These are phyloP conservation scores for Scenedesmus sp. DNA, from an alignment of 163 green algal species.

Conservation along the genomic window DNA sequence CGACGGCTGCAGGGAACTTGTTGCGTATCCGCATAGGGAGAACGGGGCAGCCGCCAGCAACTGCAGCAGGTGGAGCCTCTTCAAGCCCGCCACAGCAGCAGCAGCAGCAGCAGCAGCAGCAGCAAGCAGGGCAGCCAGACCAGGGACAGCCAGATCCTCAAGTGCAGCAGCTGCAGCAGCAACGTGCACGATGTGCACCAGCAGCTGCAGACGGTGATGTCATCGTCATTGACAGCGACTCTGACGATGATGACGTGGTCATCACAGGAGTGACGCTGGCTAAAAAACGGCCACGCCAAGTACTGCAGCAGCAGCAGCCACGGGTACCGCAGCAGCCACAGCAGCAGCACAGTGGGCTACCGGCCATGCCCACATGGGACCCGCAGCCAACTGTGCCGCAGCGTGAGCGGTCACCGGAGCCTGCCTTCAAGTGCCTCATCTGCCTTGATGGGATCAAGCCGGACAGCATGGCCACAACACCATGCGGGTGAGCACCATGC, in stretches of 20 bases:
- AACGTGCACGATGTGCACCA: neutral
- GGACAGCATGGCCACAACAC: slow-evolving; percentile 59
- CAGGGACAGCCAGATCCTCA: neutral
- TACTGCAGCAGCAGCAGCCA: slow-evolving; percentile 24
- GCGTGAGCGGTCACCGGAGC: slow-evolving; percentile 45
- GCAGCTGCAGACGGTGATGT: slow-evolving; percentile 20
- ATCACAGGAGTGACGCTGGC: neutral
- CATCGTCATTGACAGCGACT: slow-evolving; percentile 21
- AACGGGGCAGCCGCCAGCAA: neutral
- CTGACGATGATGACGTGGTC: neutral
- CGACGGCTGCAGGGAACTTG: neutral
- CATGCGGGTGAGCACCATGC: slow-evolving; percentile 59
- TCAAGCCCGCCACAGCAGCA: neutral
- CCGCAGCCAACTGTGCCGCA: neutral
- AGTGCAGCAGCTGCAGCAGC: neutral
- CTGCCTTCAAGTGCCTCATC: slow-evolving; percentile 55
- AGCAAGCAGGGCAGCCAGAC: slow-evolving; percentile 22
- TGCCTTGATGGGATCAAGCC: slow-evolving; percentile 59
- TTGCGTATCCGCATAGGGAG: neutral
- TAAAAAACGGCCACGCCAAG: neutral
- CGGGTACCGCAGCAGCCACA: neutral
- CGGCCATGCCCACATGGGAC: slow-evolving; percentile 25
- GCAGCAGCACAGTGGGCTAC: neutral
- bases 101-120: slow-evolving; percentile 12
- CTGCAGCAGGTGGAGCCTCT: neutral